phyloP scores from a whole-genome alignment of 441 rosid genomes.

The Syzygium malaccense region DNA sequence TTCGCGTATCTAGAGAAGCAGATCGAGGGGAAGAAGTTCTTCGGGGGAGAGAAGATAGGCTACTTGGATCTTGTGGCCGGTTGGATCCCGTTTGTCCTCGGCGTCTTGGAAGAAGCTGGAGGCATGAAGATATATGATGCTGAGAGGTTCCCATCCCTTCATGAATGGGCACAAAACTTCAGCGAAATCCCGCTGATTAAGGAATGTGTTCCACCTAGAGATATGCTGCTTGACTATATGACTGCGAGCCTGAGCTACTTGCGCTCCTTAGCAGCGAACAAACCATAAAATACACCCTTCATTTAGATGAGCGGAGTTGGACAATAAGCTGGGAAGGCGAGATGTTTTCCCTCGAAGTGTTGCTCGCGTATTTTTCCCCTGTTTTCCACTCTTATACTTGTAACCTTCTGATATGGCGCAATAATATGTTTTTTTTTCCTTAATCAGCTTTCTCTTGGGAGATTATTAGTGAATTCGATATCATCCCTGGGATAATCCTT shows the following conservation, averaged over 20 bases:
- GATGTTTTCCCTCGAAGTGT: neutral
- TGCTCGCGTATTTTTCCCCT: neutral
- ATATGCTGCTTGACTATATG: neutral
- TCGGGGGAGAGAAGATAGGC: conserved; percentile 23
- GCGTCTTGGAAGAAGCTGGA: conserved; percentile 28
- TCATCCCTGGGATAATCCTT: no score
- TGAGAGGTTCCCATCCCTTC: conserved; percentile 14
- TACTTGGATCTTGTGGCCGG: conserved; percentile 22
- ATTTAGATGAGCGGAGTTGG: neutral
- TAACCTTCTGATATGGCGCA: neutral
- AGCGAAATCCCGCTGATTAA: conserved; percentile 9
- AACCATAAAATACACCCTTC: neutral
- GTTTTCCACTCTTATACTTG: neutral
- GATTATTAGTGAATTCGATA: no score
- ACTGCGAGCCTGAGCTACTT: neutral
- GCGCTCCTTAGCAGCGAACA: conserved; percentile 11
- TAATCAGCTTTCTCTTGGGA: no score
- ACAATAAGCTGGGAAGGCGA: neutral
- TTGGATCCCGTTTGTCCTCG: conserved; percentile 22
- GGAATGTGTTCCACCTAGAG: conserved; percentile 18
- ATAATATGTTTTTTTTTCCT: neutral
- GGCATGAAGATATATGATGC: conserved; percentile 24
- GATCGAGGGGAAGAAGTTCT: conserved; percentile 20
- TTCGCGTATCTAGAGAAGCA: conserved; percentile 17
- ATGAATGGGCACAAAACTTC: conserved; percentile 17